Evolutionary conservation across 139 green algal genomes (phyloP).

Genomic region (Tetratostichococcus sp.): DNA sequence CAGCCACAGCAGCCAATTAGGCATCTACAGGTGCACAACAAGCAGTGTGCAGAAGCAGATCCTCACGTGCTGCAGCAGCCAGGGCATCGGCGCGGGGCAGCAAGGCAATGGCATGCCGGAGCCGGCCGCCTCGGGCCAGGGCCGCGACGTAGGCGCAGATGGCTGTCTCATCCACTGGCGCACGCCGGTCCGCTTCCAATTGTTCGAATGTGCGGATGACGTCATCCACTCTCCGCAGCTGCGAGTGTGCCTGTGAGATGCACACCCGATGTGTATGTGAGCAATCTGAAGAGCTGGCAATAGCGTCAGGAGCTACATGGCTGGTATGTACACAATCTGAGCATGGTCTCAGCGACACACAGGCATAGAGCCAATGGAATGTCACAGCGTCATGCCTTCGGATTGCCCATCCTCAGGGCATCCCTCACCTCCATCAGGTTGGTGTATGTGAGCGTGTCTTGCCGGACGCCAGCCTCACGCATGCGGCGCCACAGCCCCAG

Average conservation of each 20-base stretch:
- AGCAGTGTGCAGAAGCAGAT: too few relatives aligned
- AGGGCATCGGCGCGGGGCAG: constrained; percentile 15
- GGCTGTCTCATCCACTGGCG: constrained; percentile 33
- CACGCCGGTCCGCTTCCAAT: constrained; percentile 27
- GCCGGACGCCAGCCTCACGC: constrained; percentile 3
- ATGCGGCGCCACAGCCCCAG: constrained; percentile 12
- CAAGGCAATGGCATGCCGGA: constrained; percentile 46
- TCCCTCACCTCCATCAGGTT: constrained; percentile 7
- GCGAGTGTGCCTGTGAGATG: not conserved
- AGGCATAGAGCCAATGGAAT: too few relatives aligned
- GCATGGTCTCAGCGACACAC: too few relatives aligned
- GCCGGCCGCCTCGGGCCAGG: constrained; percentile 35
- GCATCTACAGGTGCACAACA: too few relatives aligned
- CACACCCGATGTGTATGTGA: not conserved
- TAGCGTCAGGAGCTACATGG: too few relatives aligned
- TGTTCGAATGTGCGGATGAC: constrained; percentile 31
- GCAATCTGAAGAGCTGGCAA: too few relatives aligned
- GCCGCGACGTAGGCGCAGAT: constrained; percentile 47
- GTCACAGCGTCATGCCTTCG: too few relatives aligned
- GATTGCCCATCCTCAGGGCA: too few relatives aligned
- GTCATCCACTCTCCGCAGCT: not conserved
- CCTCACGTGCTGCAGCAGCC: constrained; percentile 6
- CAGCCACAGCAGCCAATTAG: too few relatives aligned
- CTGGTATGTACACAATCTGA: too few relatives aligned
- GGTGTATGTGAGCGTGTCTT: constrained; percentile 23